Evolutionary conservation across 805 yeast genomes (phyloP), one percentile per base, ranked within the genome.

Genomic region (Starmerella scarabaei): DNA sequence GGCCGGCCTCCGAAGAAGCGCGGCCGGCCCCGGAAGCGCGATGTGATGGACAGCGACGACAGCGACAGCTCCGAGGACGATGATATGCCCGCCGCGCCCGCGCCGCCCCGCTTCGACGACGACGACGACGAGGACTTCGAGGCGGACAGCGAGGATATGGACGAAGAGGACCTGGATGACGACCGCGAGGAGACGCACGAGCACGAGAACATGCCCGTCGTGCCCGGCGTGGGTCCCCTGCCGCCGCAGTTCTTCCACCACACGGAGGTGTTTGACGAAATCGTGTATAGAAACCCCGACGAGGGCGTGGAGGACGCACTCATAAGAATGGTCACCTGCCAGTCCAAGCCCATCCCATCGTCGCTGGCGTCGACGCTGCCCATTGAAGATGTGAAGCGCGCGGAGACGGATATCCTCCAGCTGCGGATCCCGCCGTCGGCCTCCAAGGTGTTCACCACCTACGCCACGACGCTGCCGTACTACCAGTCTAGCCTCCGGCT

Each of bases 401-500:
- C 43, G 15, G 54, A 50, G 32, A 49, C 40, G 24, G 55, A 53
- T 24, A 39, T 50, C 35, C 37, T 51, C 23, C 55, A 53, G 36
- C 35, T 53, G 28, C 39, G 53, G 14, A 44, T 53, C 29, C 42
- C 50, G 17, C 55, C 56, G 8, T 42, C 55, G 15, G 43, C 44
- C 15, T 34, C 43, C 12, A 47, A 49, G 23, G 44, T 42, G 6
- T 45, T 50, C 43, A 49, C 52, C 9, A 41, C 53, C 2, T 52
- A 31, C 33, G 39, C 52, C 3, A 45, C 54, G 11, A 62, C 64
- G 14, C 55, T 76, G 38, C 75, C 78, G 11, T 56, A 64, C 11
- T 59, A 61, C 33, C 68, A 71, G 30, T 66, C 67, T 26, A 65
- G 74, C 1, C 54, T 73, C 34, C 60, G 68, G 4, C 54, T 73